A percentile compares a stretch with the other conserved stretches of the same genome.
Conservation (phyloP, 2,329 filamentous ascomycete genomes). For the Chaetothyriales sp. region DNA sequence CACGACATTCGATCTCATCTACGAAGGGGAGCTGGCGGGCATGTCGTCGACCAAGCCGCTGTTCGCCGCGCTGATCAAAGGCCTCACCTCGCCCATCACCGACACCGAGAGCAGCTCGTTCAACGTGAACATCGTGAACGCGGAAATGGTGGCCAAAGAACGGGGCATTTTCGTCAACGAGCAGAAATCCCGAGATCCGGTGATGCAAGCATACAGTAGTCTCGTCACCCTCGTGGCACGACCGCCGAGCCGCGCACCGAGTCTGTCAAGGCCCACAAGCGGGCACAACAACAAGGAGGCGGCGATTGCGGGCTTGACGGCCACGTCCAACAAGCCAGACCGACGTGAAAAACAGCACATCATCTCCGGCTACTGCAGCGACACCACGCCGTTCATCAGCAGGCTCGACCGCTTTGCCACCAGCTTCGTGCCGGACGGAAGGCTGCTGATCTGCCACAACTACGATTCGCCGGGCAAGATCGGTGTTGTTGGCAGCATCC, state of each 20-base stretch:
- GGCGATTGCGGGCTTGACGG: not conserved
- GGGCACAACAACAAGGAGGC: slow-evolving; percentile 4
- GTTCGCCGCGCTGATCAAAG: slow-evolving; percentile 66
- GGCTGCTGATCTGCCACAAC: slow-evolving; percentile 64
- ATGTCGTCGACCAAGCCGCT: slow-evolving; percentile 65
- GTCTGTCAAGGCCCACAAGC: slow-evolving; percentile 21
- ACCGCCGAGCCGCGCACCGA: slow-evolving; percentile 23
- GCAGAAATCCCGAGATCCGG: slow-evolving; percentile 47
- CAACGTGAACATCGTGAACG: slow-evolving; percentile 74
- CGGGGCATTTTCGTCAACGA: slow-evolving; percentile 68
- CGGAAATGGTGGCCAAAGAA: slow-evolving; percentile 58
- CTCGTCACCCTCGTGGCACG: slow-evolving; percentile 55
- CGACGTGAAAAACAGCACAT: slow-evolving; percentile 33
- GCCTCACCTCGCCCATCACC: slow-evolving; percentile 56
- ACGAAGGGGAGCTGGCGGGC: slow-evolving; percentile 59
- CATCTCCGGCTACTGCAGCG: slow-evolving; percentile 32
- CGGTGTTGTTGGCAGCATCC: slow-evolving; percentile 57
- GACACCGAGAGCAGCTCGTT: slow-evolving; percentile 42
- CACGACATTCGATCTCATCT: slow-evolving; percentile 60
- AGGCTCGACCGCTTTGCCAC: slow-evolving; percentile 61
- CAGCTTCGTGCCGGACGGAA: slow-evolving; percentile 59
- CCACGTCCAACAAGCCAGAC: slow-evolving; percentile 1
- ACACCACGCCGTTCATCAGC: slow-evolving; percentile 45
- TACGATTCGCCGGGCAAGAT: slow-evolving; percentile 75
- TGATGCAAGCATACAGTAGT: slow-evolving; percentile 47